Conservation (phyloP, 1,284 basidiomycete species). For the Phlebopus sp. region DNA sequence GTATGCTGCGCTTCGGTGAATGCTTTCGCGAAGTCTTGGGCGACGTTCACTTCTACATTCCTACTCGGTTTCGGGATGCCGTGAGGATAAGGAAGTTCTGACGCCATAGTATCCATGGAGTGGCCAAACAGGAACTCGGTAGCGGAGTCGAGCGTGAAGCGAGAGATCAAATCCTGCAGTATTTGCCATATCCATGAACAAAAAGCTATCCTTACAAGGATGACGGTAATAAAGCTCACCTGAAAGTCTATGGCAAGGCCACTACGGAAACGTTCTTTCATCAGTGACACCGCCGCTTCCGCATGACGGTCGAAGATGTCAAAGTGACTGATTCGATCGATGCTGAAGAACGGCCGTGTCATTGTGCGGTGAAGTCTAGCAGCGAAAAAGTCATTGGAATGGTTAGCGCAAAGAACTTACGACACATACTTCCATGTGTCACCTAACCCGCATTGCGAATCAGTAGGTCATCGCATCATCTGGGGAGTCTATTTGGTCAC, state of each 20-base stretch:
- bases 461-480: neutral
- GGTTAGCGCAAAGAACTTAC: neutral
- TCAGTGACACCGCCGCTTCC: constrained; percentile 32
- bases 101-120: constrained; percentile 30
- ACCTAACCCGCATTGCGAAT: constrained; percentile 23
- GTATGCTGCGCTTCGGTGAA: constrained; percentile 33
- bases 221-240: constrained; percentile 22
- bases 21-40: constrained; percentile 35
- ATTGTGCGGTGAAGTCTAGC: constrained; percentile 43
- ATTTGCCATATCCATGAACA: neutral
- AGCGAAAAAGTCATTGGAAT: neutral
- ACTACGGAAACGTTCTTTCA: constrained; percentile 33
- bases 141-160: constrained; percentile 46
- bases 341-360: constrained; percentile 45
- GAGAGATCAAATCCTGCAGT: constrained; percentile 41
- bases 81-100: constrained; percentile 31
- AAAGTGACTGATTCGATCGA: constrained; percentile 45
- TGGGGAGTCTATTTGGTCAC: constrained; percentile 16
- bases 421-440: constrained; percentile 40
- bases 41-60: constrained; percentile 7
- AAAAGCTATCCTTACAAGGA: neutral
- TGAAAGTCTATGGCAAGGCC: constrained; percentile 44
- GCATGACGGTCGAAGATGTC: constrained; percentile 45
- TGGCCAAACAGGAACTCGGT: constrained; percentile 42
- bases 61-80: constrained; percentile 7